Conservation (phyloP, 257 asterid species). For the Verbena officinalis region DNA sequence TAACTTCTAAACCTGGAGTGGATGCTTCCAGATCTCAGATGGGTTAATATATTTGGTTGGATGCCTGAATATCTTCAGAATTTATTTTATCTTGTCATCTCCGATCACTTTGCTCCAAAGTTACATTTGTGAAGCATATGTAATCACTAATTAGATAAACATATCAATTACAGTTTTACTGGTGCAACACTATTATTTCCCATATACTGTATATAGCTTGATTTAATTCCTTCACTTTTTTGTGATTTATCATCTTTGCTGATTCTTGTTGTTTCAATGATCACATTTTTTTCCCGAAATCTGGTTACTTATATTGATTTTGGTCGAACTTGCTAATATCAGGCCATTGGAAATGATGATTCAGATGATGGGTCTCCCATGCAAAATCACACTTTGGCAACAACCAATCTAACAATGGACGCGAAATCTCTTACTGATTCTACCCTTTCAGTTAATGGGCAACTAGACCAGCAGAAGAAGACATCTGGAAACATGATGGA, state of each 20-base stretch:
- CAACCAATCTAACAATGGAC: conserved; percentile 45
- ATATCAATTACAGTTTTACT: conserved; percentile 12
- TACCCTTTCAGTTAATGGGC: conserved; percentile 50
- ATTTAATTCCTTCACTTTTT: not conserved
- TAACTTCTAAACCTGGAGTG: not conserved
- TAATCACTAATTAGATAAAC: conserved; percentile 14
- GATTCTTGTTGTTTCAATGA: conserved; percentile 15
- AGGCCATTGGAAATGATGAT: conserved; percentile 73
- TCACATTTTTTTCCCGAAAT: not conserved
- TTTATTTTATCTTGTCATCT: conserved; percentile 4
- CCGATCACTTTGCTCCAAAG: not conserved
- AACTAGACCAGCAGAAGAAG: conserved; percentile 52
- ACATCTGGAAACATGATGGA: conserved; percentile 47
- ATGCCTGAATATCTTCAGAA: conserved; percentile 16
- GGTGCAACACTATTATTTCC: not conserved
- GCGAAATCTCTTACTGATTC: conserved; percentile 48
- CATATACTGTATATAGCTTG: not conserved
- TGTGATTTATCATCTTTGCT: conserved; percentile 11
- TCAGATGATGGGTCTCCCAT: conserved; percentile 59
- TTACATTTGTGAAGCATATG: not conserved
- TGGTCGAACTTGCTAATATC: conserved; percentile 35
- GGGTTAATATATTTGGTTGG: not conserved
- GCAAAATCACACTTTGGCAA: conserved; percentile 39
- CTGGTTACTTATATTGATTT: conserved; percentile 22
- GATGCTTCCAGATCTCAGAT: conserved; percentile 5